Conservation (phyloP, 2,329 filamentous ascomycete genomes). For the Capronia americana region DNA sequence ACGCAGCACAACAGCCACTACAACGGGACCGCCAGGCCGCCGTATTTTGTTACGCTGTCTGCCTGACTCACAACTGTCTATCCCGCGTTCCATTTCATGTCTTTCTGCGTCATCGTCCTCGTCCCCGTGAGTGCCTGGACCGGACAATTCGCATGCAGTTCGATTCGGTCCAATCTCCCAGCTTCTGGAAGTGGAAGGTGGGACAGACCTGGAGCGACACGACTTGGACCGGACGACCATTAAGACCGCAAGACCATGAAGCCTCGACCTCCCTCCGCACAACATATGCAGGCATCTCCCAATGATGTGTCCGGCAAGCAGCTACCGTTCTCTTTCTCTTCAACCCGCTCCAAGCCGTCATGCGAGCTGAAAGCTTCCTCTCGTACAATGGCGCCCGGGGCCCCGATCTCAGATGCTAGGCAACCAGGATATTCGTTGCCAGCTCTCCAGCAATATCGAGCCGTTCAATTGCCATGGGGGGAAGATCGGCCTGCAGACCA, state of each 20-base stretch:
- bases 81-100: neutral
- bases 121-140: neutral
- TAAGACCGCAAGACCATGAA: neutral
- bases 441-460: neutral
- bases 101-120: neutral
- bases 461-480: neutral
- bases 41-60: constrained; percentile 1
- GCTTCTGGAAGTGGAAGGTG: constrained; percentile 1
- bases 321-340: neutral
- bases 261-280: neutral
- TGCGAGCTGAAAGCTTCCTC: neutral
- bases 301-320: neutral
- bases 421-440: neutral
- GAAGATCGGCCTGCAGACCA: neutral
- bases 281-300: neutral
- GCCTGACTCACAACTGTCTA: neutral
- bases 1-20: neutral
- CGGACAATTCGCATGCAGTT: neutral
- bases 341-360: neutral
- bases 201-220: neutral
- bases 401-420: neutral
- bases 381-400: neutral
- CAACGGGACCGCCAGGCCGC: neutral
- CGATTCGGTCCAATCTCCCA: neutral
- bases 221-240: neutral